A percentile compares a stretch with the other conserved stretches of the same genome.
phyloP scores from a whole-genome alignment of 2,329 filamentous ascomycete genomes.

The Colletotrichum sp. region DNA sequence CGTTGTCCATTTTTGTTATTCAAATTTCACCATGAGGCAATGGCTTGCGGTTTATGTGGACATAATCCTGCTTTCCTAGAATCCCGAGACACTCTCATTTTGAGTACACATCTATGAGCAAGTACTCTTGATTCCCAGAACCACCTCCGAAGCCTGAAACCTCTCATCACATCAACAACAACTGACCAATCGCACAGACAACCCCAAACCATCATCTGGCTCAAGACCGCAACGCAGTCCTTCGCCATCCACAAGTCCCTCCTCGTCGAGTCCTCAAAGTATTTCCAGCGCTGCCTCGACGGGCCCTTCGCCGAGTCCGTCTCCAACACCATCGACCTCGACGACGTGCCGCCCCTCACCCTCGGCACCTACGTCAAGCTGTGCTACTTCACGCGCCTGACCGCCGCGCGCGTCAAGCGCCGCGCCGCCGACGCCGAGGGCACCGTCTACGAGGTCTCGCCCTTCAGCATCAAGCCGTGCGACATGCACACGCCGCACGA shows the following conservation, averaged over 20 bases:
- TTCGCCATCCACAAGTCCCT: constrained; percentile 16
- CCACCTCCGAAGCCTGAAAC: background rate
- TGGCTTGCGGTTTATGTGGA: background rate
- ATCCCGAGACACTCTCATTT: background rate
- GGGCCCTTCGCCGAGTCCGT: constrained; percentile 6
- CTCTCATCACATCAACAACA: background rate
- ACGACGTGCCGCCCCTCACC: constrained; percentile 1
- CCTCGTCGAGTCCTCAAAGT: constrained; percentile 15
- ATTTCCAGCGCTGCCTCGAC: constrained; percentile 17
- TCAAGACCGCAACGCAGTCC: constrained; percentile 1
- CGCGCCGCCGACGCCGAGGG: constrained; percentile 6
- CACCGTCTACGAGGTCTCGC: constrained; percentile 9
- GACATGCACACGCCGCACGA: constrained; percentile 14
- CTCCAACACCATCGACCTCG: constrained; percentile 13
- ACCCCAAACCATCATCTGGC: constrained; percentile 17
- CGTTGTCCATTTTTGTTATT: background rate
- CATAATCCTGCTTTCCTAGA: background rate
- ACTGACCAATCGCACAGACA: constrained; percentile 5
- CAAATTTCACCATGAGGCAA: background rate
- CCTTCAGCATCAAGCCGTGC: constrained; percentile 15
- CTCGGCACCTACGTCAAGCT: constrained; percentile 19
- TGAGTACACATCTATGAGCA: background rate
- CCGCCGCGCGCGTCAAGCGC: constrained; percentile 10
- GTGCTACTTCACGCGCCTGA: constrained; percentile 17
- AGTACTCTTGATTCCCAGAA: too few species aligned